Evolutionary conservation across 768 basidiomycete genomes (phyloP).

Genomic region (Phanerochaete sordida): DNA sequence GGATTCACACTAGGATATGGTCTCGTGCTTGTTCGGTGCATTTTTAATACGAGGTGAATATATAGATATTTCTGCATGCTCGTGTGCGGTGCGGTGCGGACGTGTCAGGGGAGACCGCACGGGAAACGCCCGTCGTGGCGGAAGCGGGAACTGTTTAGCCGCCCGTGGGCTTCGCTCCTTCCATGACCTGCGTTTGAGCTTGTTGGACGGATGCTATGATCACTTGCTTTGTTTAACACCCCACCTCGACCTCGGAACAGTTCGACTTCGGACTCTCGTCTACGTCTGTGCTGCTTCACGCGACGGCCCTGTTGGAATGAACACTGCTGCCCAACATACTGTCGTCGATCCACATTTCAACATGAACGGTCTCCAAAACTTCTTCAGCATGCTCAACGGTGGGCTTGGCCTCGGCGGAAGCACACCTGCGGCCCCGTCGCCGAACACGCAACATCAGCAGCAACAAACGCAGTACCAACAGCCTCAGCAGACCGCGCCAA

Average conservation of each 20-base stretch:
- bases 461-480: background rate
- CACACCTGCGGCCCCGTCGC: background rate
- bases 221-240: background rate
- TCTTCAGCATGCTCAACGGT: background rate
- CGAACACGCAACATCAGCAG: background rate
- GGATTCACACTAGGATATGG: background rate
- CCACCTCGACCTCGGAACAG: no score
- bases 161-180: background rate
- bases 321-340: no score
- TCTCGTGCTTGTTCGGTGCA: background rate
- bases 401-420: background rate
- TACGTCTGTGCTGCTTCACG: no score
- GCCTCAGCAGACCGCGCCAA: background rate
- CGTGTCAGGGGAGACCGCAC: no score
- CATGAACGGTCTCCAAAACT: background rate
- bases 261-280: no score
- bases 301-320: no score
- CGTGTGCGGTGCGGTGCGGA: background rate
- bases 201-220: background rate
- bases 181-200: background rate
- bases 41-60: constrained; percentile 3
- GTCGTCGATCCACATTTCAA: background rate
- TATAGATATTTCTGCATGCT: background rate
- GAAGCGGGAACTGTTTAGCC: background rate
- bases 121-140: background rate